Conservation (phyloP, 306 rosid genomes). For the Cicer pinnatifidum region DNA sequence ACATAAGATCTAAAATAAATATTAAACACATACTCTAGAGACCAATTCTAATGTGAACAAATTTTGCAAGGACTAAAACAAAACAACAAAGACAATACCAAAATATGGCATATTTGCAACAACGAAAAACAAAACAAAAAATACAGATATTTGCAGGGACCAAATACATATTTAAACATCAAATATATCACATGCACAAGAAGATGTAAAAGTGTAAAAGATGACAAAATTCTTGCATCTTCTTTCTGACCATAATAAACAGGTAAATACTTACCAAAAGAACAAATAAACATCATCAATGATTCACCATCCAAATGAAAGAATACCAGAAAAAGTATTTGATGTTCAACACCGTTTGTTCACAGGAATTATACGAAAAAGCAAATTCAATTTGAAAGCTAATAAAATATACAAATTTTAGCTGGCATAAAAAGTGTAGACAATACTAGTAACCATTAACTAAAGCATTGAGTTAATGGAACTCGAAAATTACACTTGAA, state of each 20-base stretch:
- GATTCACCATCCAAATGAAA: conserved; percentile 7
- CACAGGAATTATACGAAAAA: not conserved
- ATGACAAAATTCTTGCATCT: not conserved
- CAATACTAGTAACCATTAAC: not conserved
- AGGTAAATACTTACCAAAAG: not conserved
- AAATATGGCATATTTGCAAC: too few species aligned
- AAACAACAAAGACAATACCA: too few species aligned
- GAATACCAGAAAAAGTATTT: conserved; percentile 1
- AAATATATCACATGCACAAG: not conserved
- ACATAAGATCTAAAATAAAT: too few species aligned
- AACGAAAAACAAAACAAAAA: too few species aligned
- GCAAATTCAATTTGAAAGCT: conserved; percentile 9
- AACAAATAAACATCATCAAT: conserved; percentile 2
- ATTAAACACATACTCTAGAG: too few species aligned
- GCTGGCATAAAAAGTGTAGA: not conserved
- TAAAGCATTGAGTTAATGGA: not conserved
- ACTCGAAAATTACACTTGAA: conserved; percentile 35
- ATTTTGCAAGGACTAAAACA: too few species aligned
- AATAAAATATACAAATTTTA: conserved; percentile 6
- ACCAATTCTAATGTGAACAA: too few species aligned
- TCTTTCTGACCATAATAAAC: conserved; percentile 6
- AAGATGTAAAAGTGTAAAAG: not conserved
- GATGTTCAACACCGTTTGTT: conserved; percentile 11
- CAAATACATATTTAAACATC: too few species aligned
- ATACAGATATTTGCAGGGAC: too few species aligned